These are phyloP conservation scores for Cryphonectria parasitica DNA, from an alignment of 2,329 filamentous ascomycete genomes.

Conservation along the genomic window DNA sequence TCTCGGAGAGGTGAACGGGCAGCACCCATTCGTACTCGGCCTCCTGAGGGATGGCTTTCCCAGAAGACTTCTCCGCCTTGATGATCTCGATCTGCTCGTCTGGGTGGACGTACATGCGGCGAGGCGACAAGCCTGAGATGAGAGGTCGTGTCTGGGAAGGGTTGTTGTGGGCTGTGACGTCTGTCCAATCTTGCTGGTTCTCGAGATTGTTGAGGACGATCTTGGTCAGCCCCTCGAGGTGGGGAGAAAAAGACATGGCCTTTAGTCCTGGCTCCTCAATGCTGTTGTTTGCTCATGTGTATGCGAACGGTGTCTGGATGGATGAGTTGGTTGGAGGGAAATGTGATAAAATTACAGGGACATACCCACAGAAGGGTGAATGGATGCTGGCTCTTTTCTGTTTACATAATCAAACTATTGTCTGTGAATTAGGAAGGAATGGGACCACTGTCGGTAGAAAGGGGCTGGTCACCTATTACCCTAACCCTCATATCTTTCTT, in stretches of 20 bases:
- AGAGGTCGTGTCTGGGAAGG: conserved; percentile 62
- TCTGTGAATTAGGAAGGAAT: no score
- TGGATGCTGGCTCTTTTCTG: not conserved
- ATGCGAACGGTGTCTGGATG: not conserved
- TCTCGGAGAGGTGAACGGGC: conserved; percentile 73
- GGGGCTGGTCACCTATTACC: not conserved
- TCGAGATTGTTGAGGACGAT: conserved; percentile 72
- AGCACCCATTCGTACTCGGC: conserved; percentile 73
- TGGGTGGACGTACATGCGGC: conserved; percentile 76
- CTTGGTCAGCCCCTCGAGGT: conserved; percentile 51
- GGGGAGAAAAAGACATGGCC: conserved; percentile 34
- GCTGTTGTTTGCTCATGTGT: not conserved
- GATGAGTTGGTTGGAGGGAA: not conserved
- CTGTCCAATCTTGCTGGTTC: conserved; percentile 76
- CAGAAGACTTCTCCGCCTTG: conserved; percentile 58
- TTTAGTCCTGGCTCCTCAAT: not conserved
- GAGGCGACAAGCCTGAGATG: conserved; percentile 73
- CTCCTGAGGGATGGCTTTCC: conserved; percentile 49
- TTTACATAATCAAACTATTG: no score
- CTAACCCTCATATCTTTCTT: not conserved
- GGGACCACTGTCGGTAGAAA: not conserved
- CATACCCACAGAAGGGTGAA: not conserved
- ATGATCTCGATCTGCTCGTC: conserved; percentile 80
- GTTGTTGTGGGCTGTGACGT: conserved; percentile 57
- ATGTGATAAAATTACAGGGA: not conserved